Conservation (phyloP, 1,139 yeast species). For the Kazachstania sp. region DNA sequence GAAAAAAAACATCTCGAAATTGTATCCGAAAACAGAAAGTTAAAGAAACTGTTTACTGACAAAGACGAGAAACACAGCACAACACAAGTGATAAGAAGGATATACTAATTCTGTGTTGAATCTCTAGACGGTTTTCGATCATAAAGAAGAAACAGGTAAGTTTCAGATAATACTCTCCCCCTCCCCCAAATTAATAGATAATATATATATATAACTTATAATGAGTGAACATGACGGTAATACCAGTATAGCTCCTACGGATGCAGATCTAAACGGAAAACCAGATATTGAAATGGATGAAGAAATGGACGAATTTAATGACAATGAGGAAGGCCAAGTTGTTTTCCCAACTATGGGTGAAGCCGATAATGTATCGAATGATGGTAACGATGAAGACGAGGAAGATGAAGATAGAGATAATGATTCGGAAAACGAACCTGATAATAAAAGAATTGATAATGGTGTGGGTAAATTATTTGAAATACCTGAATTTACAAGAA, state of each 20-base stretch:
- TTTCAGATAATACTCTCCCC: too few relatives aligned
- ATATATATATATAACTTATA: neutral
- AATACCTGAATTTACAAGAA: conserved; percentile 64
- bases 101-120: too few relatives aligned
- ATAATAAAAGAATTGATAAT: conserved; percentile 18
- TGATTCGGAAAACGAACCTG: conserved; percentile 14
- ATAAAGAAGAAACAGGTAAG: too few relatives aligned
- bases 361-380: conserved; percentile 7
- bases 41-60: too few relatives aligned
- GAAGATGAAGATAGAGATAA: conserved; percentile 13
- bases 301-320: conserved; percentile 36
- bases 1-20: too few relatives aligned
- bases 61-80: too few relatives aligned
- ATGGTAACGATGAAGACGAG: conserved; percentile 6
- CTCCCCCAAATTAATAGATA: neutral
- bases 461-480: conserved; percentile 37
- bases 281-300: conserved; percentile 29
- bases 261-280: neutral
- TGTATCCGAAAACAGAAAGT: too few relatives aligned
- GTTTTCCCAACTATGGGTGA: conserved; percentile 11
- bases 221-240: conserved; percentile 16
- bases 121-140: too few relatives aligned
- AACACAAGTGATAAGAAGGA: too few relatives aligned
- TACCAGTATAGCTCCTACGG: neutral
- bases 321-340: conserved; percentile 34